Conservation (phyloP, 2,329 filamentous ascomycete species). For the Neonectria ditissima region DNA sequence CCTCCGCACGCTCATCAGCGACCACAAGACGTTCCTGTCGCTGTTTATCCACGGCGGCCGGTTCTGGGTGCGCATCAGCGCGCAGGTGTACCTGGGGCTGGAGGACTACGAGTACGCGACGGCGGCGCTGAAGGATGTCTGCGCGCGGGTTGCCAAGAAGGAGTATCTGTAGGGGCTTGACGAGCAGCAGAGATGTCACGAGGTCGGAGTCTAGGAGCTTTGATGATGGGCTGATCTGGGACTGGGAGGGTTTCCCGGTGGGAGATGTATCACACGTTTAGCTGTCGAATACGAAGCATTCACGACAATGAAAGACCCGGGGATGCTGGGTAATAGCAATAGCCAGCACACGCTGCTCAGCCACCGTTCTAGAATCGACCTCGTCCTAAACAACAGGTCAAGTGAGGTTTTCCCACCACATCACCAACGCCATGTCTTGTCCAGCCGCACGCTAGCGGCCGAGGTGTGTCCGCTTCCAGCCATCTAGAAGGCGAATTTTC, state of each 20-base stretch:
- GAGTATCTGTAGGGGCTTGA: constrained; percentile 49
- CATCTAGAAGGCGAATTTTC: not conserved
- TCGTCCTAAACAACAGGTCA: not conserved
- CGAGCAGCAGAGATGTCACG: too few relatives aligned
- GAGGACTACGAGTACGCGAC: constrained; percentile 81
- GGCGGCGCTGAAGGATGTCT: constrained; percentile 64
- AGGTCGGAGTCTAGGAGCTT: not conserved
- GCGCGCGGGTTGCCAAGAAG: constrained; percentile 53
- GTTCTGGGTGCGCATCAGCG: constrained; percentile 80
- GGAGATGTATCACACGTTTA: too few relatives aligned
- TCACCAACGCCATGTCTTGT: not conserved
- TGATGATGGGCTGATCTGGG: not conserved
- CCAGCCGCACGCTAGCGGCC: constrained; percentile 12
- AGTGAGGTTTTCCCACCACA: not conserved
- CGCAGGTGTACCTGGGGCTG: constrained; percentile 85
- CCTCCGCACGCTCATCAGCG: constrained; percentile 61
- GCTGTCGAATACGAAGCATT: too few relatives aligned
- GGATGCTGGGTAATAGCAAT: too few relatives aligned
- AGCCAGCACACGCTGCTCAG: not conserved
- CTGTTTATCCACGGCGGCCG: constrained; percentile 69
- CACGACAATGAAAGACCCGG: too few relatives aligned
- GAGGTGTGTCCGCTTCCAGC: constrained; percentile 20
- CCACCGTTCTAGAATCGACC: not conserved
- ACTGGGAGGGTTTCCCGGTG: not conserved
- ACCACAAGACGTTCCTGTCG: constrained; percentile 79